These are phyloP conservation scores for Penicillium palitans DNA, from an alignment of 2,329 filamentous ascomycete genomes.

Conservation along the genomic window DNA sequence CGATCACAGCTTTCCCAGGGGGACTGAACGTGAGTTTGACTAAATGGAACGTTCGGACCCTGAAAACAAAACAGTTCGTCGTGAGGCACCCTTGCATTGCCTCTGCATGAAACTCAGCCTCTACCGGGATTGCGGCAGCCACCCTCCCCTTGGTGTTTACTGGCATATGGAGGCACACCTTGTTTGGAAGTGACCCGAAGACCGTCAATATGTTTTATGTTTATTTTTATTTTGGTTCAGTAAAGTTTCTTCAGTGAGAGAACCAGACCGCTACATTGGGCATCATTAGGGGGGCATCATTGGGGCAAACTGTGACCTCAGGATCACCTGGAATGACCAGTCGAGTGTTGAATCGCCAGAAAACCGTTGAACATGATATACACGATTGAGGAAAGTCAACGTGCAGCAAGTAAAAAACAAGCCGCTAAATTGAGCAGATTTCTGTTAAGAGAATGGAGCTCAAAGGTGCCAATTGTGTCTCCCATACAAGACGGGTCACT, in stretches of 20 bases:
- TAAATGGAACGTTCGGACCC: neutral
- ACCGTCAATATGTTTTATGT: neutral
- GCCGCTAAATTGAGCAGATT: neutral
- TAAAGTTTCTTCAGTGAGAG: too few species aligned
- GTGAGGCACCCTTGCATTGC: neutral
- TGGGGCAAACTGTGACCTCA: neutral
- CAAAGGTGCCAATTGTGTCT: neutral
- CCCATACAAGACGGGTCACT: neutral
- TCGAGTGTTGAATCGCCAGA: neutral
- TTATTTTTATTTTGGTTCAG: neutral
- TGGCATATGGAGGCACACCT: neutral
- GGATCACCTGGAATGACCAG: neutral
- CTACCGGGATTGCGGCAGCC: neutral
- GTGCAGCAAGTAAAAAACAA: neutral
- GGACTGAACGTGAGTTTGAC: neutral
- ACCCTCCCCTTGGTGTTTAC: neutral
- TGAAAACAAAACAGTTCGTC: neutral
- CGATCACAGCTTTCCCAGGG: neutral
- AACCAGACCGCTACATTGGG: too few species aligned
- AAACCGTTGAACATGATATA: neutral
- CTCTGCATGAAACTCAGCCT: neutral
- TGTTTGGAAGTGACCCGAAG: neutral
- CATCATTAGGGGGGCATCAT: too few species aligned
- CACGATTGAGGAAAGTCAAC: neutral
- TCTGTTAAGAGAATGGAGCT: neutral